Evolutionary conservation across 2,329 filamentous ascomycete genomes (phyloP), one percentile per base, ranked within the genome.

Genomic region (Colletotrichum sojae): DNA sequence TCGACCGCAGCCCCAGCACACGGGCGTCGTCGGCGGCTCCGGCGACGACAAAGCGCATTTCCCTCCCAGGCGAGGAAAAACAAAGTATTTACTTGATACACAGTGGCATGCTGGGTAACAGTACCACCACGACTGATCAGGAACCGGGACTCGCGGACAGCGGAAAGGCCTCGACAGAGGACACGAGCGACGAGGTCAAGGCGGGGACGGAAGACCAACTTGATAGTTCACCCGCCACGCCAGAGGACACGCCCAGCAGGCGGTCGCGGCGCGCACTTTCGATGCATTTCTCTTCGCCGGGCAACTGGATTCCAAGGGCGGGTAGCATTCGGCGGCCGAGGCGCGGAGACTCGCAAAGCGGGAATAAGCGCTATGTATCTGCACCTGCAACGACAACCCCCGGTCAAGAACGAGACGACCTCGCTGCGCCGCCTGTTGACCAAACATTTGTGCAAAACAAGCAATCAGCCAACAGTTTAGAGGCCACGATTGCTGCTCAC

Each of bases 251-350:
- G 2, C 82, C 83, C 2, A 80, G 83, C 8, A 85, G 83, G 73
- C 81, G 78, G 58, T 79, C 85, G 13, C 83, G 82, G 62, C 84
- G 86, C 67, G 90, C 89, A 16, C 80, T 88, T 27, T 90, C 89
- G 16, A 86, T 89, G 83, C 87, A 89, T 63, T 88, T 91, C 69
- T 83, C 83, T 69, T 87, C 88, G 2, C 83, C 88, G 16, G 82
- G 80, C 57, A 85, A 80, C 57, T 90, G 88, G 88, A 86, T 89
- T 71, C 80, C 86, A 40, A 86, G 81, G 75, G 82, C 84, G 9
- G 85, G 87, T 63, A 91, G 89, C 78, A 75, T 90, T 61, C 85
- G 88, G 56, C 85, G 85, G 22, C 79, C 83, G 36, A 90, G 89
- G 77, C 83, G 85, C 69, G 83, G 81, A 67, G 78, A 83, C 61